phyloP scores from a whole-genome alignment of 306 rosid genomes.

The Cyclanthera cordifolia region DNA sequence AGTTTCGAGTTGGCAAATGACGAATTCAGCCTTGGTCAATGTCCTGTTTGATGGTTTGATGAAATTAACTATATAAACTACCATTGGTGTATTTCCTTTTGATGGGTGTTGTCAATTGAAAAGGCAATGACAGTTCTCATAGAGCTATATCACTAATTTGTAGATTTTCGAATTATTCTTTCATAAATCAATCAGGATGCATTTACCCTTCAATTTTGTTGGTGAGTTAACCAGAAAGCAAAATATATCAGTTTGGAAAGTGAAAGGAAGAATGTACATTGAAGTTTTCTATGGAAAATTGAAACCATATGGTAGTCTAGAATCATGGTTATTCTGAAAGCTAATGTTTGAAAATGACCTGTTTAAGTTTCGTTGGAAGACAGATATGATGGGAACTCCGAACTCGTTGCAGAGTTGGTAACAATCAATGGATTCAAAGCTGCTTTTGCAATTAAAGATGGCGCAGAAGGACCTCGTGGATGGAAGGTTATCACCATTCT shows the following conservation, averaged over 20 bases:
- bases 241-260: background rate
- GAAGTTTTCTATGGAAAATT: background rate
- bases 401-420: conserved; percentile 65
- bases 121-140: too few relatives aligned
- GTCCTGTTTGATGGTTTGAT: background rate
- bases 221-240: background rate
- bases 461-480: conserved; percentile 94
- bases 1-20: background rate
- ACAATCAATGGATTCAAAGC: conserved; percentile 82
- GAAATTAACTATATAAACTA: background rate
- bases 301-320: background rate
- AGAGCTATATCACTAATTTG: too few relatives aligned
- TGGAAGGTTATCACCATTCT: conserved; percentile 54
- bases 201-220: background rate
- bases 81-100: background rate
- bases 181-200: too few relatives aligned
- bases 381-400: background rate
- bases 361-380: background rate
- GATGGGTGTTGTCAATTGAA: background rate
- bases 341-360: conserved; percentile 35
- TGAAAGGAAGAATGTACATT: background rate
- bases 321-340: conserved; percentile 12
- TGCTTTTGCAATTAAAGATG: conserved; percentile 88
- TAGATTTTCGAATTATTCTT: too few relatives aligned
- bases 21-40: background rate